A percentile compares a stretch with the other conserved stretches of the same genome.
These are phyloP conservation scores for Sarocladium oryzae DNA, from an alignment of 2,329 filamentous ascomycete species.

Conservation along the genomic window DNA sequence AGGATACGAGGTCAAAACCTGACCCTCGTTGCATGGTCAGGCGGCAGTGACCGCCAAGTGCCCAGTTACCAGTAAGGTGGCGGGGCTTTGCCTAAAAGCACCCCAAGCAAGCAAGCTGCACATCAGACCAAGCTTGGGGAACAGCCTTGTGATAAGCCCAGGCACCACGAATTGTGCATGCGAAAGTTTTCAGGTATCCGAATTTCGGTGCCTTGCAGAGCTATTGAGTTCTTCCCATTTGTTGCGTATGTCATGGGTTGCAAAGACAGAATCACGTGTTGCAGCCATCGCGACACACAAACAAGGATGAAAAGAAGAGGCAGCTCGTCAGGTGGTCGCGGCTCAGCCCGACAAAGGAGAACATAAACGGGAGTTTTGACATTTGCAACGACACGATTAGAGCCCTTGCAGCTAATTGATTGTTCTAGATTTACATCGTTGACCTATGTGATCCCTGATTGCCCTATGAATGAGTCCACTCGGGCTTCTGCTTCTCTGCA, in stretches of 20 bases:
- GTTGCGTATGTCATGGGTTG: neutral
- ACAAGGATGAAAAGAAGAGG: no score
- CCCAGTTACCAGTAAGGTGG: constrained; percentile 7
- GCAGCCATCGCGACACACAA: no score
- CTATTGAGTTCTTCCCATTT: neutral
- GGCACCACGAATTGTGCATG: neutral
- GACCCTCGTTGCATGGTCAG: constrained; percentile 7
- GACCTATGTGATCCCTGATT: neutral
- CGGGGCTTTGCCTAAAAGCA: neutral
- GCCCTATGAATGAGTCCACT: constrained; percentile 74
- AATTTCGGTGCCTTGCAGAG: neutral
- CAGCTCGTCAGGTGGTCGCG: no score
- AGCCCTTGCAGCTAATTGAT: no score
- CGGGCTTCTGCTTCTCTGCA: constrained; percentile 85
- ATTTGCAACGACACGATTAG: no score
- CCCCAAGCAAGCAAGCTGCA: constrained; percentile 3
- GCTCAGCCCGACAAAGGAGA: no score
- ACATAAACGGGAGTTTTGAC: no score
- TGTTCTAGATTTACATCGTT: no score
- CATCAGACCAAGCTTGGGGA: neutral
- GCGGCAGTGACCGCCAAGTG: constrained; percentile 7
- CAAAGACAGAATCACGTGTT: no score
- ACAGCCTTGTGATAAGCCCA: constrained; percentile 1
- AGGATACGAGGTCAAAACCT: constrained; percentile 9
- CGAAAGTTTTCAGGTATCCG: neutral